Conservation (phyloP, 768 basidiomycete species). For the Neoboletus magnificus region DNA sequence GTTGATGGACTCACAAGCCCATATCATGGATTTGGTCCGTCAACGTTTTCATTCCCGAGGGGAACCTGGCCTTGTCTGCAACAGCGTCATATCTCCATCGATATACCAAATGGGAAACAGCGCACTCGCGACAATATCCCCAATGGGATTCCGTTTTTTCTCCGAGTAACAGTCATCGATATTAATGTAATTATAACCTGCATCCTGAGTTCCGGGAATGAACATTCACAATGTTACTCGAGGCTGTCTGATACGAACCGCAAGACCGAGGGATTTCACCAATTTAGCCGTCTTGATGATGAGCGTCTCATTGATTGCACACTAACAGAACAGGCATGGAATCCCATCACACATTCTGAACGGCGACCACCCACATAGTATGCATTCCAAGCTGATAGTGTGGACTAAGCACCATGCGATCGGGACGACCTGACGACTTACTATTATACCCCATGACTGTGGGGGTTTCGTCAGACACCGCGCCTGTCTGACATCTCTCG, state of each 20-base stretch:
- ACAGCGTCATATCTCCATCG: background rate
- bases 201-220: conserved; percentile 37
- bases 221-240: background rate
- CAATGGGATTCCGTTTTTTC: conserved; percentile 47
- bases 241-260: conserved; percentile 32
- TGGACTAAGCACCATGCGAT: conserved; percentile 3
- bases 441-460: conserved; percentile 65
- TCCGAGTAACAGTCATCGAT: conserved; percentile 67
- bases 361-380: conserved; percentile 46
- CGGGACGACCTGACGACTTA: conserved; percentile 28
- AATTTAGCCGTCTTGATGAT: conserved; percentile 48
- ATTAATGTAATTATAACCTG: conserved; percentile 57
- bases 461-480: background rate
- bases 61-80: conserved; percentile 49
- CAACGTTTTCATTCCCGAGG: conserved; percentile 55
- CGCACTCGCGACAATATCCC: conserved; percentile 56
- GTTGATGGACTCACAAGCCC: conserved; percentile 46
- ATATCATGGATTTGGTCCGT: conserved; percentile 54
- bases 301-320: conserved; percentile 53
- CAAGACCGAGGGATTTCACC: conserved; percentile 51
- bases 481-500: background rate
- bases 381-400: conserved; percentile 60
- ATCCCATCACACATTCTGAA: background rate
- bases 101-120: background rate
- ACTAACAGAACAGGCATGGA: conserved; percentile 34